Percentiles rank a stretch among this genome's conserved stretches.
These are phyloP conservation scores for Scheffersomyces quercinus DNA, from an alignment of 1,139 yeast species.

Conservation along the genomic window DNA sequence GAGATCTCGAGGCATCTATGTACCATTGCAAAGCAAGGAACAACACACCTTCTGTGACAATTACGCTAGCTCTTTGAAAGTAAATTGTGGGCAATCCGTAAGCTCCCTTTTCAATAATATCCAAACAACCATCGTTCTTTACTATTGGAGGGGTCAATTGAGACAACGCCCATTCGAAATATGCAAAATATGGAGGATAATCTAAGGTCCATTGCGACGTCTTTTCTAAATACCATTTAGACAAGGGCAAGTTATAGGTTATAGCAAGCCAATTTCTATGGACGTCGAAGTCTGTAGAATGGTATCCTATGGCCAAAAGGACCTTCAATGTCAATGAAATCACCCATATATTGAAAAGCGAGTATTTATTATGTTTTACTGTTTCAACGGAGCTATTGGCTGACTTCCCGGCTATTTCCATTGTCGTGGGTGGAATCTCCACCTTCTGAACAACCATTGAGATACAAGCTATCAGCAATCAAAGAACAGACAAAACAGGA, in stretches of 20 bases:
- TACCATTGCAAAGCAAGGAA: constrained; percentile 73
- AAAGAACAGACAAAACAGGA: no score
- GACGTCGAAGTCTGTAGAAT: constrained; percentile 94
- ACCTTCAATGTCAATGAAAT: constrained; percentile 38
- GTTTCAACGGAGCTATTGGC: no score
- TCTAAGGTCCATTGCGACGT: constrained; percentile 96
- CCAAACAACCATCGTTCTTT: constrained; percentile 74
- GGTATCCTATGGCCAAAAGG: constrained; percentile 48
- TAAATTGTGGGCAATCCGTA: constrained; percentile 78
- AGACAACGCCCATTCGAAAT: constrained; percentile 81
- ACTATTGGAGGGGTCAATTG: constrained; percentile 69
- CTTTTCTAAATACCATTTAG: constrained; percentile 78
- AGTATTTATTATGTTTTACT: constrained; percentile 14
- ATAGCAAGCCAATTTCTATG: constrained; percentile 97
- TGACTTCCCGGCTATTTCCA: no score
- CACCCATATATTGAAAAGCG: constrained; percentile 42
- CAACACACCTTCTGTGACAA: constrained; percentile 70
- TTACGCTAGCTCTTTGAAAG: constrained; percentile 82
- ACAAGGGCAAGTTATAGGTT: constrained; percentile 74
- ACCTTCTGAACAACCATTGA: no score
- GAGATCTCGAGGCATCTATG: constrained; percentile 49
- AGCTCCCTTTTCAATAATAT: constrained; percentile 61
- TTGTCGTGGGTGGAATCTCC: no score
- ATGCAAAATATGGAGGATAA: constrained; percentile 97
- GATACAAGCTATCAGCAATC: no score